Conservation (phyloP, 768 basidiomycete genomes). For the Tulasnella sp. region DNA sequence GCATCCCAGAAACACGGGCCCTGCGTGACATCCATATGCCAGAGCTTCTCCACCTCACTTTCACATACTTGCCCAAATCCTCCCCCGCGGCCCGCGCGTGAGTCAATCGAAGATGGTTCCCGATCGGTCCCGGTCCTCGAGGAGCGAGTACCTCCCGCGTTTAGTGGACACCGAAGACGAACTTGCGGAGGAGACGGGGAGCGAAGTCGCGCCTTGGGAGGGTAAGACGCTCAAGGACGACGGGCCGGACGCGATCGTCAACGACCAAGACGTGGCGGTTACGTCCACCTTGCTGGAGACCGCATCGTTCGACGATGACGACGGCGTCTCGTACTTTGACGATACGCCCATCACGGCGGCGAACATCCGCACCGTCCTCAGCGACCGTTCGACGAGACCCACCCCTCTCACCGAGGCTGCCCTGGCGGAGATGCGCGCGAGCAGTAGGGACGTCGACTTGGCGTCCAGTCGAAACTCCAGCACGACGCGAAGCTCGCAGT, state of each 20-base stretch:
- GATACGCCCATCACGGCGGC: background rate
- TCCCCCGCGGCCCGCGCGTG: background rate
- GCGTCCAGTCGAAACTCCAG: background rate
- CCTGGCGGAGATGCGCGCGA: background rate
- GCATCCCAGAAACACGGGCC: background rate
- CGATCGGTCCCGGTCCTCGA: background rate
- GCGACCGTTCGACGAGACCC: background rate
- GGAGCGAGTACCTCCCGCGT: background rate
- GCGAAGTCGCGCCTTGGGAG: background rate
- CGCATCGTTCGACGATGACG: background rate
- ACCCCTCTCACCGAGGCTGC: background rate
- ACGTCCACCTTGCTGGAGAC: background rate
- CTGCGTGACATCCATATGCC: background rate
- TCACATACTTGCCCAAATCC: background rate
- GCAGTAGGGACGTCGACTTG: background rate
- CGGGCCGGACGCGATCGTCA: background rate
- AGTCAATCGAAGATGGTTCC: background rate
- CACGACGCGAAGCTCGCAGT: background rate
- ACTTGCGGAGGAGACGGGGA: background rate
- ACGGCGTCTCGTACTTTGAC: background rate
- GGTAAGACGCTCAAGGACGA: background rate
- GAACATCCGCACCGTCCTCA: background rate
- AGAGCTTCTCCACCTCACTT: slow-evolving; percentile 2
- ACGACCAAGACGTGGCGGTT: background rate
- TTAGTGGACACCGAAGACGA: background rate